Evolutionary conservation across 805 yeast genomes (phyloP).

Genomic region (Cyberlindnera xylosilytica): DNA sequence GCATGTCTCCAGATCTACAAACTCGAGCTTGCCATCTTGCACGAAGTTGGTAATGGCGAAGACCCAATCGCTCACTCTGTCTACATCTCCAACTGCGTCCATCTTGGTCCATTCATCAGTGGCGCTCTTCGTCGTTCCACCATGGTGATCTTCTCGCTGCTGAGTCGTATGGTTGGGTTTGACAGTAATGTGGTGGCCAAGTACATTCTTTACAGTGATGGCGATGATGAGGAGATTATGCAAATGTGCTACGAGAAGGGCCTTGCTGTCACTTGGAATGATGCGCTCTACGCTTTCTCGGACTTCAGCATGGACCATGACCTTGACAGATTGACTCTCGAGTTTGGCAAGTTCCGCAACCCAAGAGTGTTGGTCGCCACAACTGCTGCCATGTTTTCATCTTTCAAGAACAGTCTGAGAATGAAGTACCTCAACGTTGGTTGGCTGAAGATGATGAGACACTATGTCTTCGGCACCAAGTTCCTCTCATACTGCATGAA

Average conservation of each 20-base stretch:
- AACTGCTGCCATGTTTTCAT: not conserved
- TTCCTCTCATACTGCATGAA: constrained; percentile 8
- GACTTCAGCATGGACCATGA: constrained; percentile 11
- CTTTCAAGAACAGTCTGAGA: constrained; percentile 1
- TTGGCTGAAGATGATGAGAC: constrained; percentile 7
- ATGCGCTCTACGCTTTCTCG: constrained; percentile 1
- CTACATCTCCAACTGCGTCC: not conserved
- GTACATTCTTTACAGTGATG: constrained; percentile 8
- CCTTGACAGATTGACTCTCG: not conserved
- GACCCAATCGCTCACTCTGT: constrained; percentile 1
- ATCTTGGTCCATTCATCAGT: constrained; percentile 7
- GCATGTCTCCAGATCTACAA: not conserved
- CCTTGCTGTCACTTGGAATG: not conserved
- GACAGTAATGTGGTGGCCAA: constrained; percentile 7
- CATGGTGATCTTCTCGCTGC: not conserved
- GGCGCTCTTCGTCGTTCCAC: constrained; percentile 5
- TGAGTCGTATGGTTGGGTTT: constrained; percentile 1
- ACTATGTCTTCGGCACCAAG: constrained; percentile 8
- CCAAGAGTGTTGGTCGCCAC: constrained; percentile 7
- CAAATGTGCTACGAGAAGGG: constrained; percentile 8
- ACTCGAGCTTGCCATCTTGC: not conserved
- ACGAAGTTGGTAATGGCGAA: not conserved
- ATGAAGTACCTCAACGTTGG: constrained; percentile 5
- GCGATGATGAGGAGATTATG: constrained; percentile 6
- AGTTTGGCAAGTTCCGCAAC: constrained; percentile 7